Evolutionary conservation across 805 yeast species (phyloP), one percentile per base, ranked within the genome.

Genomic region (Jamesozyma lodderae): DNA sequence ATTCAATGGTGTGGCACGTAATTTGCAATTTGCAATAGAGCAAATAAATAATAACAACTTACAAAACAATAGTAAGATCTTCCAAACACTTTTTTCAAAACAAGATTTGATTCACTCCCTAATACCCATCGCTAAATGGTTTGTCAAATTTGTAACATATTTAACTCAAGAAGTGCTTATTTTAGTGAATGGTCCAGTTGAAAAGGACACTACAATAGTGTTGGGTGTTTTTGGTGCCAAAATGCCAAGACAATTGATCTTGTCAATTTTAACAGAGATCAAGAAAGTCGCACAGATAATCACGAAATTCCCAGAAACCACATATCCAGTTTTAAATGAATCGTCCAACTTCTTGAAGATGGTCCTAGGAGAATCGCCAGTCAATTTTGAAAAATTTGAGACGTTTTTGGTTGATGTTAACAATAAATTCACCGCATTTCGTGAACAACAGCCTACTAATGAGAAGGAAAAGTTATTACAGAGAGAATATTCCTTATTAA

Each of bases 111-210:
- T 81, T 3, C 64, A 79, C 48, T 68, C 76, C 14, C 65, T 78
- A 9, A 59, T 84, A n/a, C 96, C 96, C 0, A 74, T 81, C 28
- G 75, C 82, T 7, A 75, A 85, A 49, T 90, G 96, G 96, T 72
- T 84, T 47, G 72, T 85, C 23, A 96, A 87, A 54, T 74, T 85
- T 43, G 67, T 85, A 38, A 75, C 80, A 1, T 77, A 74, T 44
- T 55, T 84, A 29, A 74, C 78, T 38, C 94, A 88, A 57, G 95
- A 90, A 46, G 59, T 81, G 24, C 52, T 79, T 18, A 72, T 77
- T 24, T 49, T 78, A 20, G 50, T 45, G 37, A 67, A 38, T 33
- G 41, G 45, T 14, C 50, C 49, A 4, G 37, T 25, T 2, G 50
- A 38, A 15, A 52, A 39, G 36, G 54, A 41, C 45, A 56, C 52